These are phyloP conservation scores for Neolentinus lepideus DNA, from an alignment of 1,284 basidiomycete genomes.

Conservation along the genomic window DNA sequence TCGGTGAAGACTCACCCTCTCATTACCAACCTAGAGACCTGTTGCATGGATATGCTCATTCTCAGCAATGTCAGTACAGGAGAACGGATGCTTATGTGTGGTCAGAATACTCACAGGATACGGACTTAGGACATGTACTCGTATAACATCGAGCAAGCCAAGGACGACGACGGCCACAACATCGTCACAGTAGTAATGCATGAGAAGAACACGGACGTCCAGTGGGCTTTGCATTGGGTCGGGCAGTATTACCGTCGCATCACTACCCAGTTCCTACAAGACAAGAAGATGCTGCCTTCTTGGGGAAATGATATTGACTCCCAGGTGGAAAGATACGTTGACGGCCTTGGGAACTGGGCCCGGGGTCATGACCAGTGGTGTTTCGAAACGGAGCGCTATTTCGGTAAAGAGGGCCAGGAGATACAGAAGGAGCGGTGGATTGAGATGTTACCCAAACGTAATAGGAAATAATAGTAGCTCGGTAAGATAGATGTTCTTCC, in stretches of 20 bases:
- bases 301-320: slow-evolving; percentile 40
- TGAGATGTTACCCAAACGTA: neutral
- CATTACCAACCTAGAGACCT: slow-evolving; percentile 25
- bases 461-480: neutral
- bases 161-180: slow-evolving; percentile 21
- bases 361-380: slow-evolving; percentile 54
- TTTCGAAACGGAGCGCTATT: slow-evolving; percentile 50
- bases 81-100: neutral
- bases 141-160: slow-evolving; percentile 1
- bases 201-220: slow-evolving; percentile 37
- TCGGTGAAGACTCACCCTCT: slow-evolving; percentile 30
- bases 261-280: slow-evolving; percentile 37
- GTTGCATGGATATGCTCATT: slow-evolving; percentile 31
- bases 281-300: slow-evolving; percentile 37
- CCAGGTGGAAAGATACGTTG: slow-evolving; percentile 42
- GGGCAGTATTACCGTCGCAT: slow-evolving; percentile 42
- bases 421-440: neutral
- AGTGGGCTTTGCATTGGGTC: slow-evolving; percentile 46
- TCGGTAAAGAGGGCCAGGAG: slow-evolving; percentile 24
- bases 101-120: neutral
- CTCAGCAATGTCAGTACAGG: slow-evolving; percentile 31
- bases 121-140: slow-evolving; percentile 2
- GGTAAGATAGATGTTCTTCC: too few relatives aligned
- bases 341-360: slow-evolving; percentile 51
- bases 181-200: slow-evolving; percentile 53